phyloP scores from a whole-genome alignment of 2,329 filamentous ascomycete genomes.

The Fusarium sp. region DNA sequence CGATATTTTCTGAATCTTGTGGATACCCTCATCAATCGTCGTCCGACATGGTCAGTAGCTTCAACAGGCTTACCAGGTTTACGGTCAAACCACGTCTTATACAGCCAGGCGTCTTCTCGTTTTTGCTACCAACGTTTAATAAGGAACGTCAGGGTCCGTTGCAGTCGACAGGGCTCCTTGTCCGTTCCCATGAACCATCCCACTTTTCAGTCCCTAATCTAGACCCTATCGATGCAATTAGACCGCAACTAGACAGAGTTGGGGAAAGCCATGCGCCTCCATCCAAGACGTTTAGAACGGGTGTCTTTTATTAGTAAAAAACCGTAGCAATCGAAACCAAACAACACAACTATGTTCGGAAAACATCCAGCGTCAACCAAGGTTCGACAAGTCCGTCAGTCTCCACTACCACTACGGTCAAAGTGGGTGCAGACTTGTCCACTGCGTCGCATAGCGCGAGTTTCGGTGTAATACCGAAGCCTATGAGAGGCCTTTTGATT shows the following conservation, averaged over 20 bases:
- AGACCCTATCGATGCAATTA: slow-evolving; percentile 22
- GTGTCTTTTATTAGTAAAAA: slow-evolving; percentile 20
- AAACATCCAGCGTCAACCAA: not conserved
- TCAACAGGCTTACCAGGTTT: not conserved
- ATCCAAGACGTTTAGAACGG: slow-evolving; percentile 23
- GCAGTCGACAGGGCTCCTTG: slow-evolving; percentile 19
- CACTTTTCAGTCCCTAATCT: slow-evolving; percentile 29
- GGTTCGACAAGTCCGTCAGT: not conserved
- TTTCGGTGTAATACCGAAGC: slow-evolving; percentile 16
- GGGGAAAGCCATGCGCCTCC: slow-evolving; percentile 1
- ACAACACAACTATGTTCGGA: not conserved
- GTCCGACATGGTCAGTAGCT: slow-evolving; percentile 15
- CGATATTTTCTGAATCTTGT: slow-evolving; percentile 12
- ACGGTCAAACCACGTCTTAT: slow-evolving; percentile 9
- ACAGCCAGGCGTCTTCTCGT: slow-evolving; percentile 25
- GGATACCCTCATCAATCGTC: slow-evolving; percentile 28
- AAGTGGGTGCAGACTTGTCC: not conserved
- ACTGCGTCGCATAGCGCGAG: not conserved
- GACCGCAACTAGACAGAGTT: slow-evolving; percentile 17
- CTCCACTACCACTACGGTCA: not conserved
- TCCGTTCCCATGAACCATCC: slow-evolving; percentile 16
- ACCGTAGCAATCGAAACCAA: slow-evolving; percentile 33
- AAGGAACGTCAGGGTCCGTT: slow-evolving; percentile 28
- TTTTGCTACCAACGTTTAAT: slow-evolving; percentile 14
- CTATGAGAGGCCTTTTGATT: slow-evolving; percentile 1